Percentiles rank a stretch among this genome's conserved stretches.
These are phyloP conservation scores for Urostyla sp. DNA, from an alignment of 73 alveolate genomes.

Conservation along the genomic window DNA sequence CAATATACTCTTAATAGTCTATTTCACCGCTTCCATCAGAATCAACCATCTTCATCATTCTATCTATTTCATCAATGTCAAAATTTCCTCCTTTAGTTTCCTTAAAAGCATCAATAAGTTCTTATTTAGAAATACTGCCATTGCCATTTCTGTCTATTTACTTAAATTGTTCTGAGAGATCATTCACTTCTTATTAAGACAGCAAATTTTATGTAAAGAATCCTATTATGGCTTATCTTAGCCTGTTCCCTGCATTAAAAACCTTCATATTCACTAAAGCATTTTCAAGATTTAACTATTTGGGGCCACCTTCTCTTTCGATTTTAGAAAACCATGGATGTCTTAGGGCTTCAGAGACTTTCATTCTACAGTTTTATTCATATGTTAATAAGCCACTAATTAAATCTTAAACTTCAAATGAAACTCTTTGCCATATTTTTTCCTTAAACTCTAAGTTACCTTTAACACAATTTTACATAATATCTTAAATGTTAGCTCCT, in stretches of 20 bases:
- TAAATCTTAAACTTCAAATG: conserved; percentile 47
- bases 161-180: conserved; percentile 19
- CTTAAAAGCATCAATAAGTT: conserved; percentile 45
- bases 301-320: conserved; percentile 28
- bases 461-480: neutral
- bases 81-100: conserved; percentile 15
- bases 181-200: conserved; percentile 38
- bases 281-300: conserved; percentile 1
- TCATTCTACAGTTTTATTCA: conserved; percentile 63
- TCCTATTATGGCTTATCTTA: conserved; percentile 33
- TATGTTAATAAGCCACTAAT: conserved; percentile 69
- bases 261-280: conserved; percentile 10
- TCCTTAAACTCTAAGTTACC: conserved; percentile 5
- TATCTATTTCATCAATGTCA: conserved; percentile 51
- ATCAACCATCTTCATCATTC: conserved; percentile 51
- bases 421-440: conserved; percentile 15
- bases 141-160: conserved; percentile 41
- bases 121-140: conserved; percentile 38
- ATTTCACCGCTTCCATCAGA: conserved; percentile 63
- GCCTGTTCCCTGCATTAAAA: conserved; percentile 48
- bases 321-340: conserved; percentile 74
- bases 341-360: conserved; percentile 73
- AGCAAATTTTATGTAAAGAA: conserved; percentile 27
- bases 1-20: conserved; percentile 60
- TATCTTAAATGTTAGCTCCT: conserved; percentile 33